Conservation (phyloP, 352 stramenopile species). For the Globisporangium abappressorium region DNA sequence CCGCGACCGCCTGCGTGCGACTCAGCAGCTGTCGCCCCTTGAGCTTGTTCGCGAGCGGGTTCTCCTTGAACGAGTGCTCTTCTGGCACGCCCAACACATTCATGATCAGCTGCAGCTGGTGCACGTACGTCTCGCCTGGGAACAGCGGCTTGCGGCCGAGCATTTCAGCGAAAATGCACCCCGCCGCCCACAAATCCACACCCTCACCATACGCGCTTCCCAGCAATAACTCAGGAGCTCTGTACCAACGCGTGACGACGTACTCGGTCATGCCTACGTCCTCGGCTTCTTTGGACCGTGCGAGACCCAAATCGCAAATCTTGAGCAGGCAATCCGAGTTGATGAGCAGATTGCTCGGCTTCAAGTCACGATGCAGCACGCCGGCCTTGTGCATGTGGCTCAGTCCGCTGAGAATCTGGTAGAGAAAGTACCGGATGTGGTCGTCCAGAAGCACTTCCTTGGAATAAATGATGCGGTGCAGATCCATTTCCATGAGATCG, state of each 20-base stretch:
- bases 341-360: slow-evolving; percentile 86
- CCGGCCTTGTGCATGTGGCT: slow-evolving; percentile 86
- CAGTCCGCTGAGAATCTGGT: slow-evolving; percentile 89
- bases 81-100: slow-evolving; percentile 85
- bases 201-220: slow-evolving; percentile 82
- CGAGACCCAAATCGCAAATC: slow-evolving; percentile 95
- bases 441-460: slow-evolving; percentile 90
- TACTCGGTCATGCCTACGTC: slow-evolving; percentile 92
- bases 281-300: slow-evolving; percentile 82
- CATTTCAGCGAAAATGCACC: slow-evolving; percentile 89
- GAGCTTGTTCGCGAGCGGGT: slow-evolving; percentile 84
- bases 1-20: slow-evolving; percentile 71
- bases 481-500: slow-evolving; percentile 92
- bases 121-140: slow-evolving; percentile 82
- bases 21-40: slow-evolving; percentile 83
- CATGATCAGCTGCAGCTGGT: slow-evolving; percentile 89
- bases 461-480: slow-evolving; percentile 92
- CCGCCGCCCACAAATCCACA: slow-evolving; percentile 84
- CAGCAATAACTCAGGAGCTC: slow-evolving; percentile 80
- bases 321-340: slow-evolving; percentile 96
- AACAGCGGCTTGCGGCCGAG: slow-evolving; percentile 83
- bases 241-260: slow-evolving; percentile 89
- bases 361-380: slow-evolving; percentile 83
- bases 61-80: slow-evolving; percentile 88
- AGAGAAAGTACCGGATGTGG: slow-evolving; percentile 93